A percentile compares a stretch with the other conserved stretches of the same genome.
These are phyloP conservation scores for Cunninghamia lanceolata DNA, from an alignment of 75 land plant species.

Conservation along the genomic window DNA sequence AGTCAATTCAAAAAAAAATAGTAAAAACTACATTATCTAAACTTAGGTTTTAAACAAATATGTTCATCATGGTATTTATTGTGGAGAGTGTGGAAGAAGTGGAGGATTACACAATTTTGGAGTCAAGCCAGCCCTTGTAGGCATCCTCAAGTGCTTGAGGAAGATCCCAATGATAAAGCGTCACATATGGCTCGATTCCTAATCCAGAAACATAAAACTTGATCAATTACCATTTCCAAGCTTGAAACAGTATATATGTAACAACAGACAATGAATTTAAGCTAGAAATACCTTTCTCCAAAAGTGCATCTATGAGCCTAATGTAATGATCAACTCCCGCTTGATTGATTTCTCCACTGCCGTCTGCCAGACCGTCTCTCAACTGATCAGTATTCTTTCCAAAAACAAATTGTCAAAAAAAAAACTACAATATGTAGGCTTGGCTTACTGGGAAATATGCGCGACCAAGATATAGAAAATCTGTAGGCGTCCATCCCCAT, in stretches of 20 bases:
- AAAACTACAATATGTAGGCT: no score
- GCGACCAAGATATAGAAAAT: slow-evolving; percentile 80
- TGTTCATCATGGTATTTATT: no score
- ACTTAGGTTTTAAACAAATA: no score
- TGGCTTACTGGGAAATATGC: slow-evolving; percentile 68
- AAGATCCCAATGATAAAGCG: slow-evolving; percentile 88
- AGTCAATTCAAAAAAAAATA: no score
- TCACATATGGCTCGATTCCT: slow-evolving; percentile 88
- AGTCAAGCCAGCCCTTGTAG: slow-evolving; percentile 75
- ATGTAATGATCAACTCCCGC: slow-evolving; percentile 87
- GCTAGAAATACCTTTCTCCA: slow-evolving; percentile 48
- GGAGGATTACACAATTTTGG: slow-evolving; percentile 53
- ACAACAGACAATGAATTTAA: not conserved
- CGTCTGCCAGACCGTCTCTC: slow-evolving; percentile 34
- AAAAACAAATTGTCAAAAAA: not conserved
- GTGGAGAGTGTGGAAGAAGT: not conserved
- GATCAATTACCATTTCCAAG: not conserved
- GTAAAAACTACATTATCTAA: no score
- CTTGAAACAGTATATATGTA: not conserved
- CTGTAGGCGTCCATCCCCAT: slow-evolving; percentile 86
- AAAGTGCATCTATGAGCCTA: slow-evolving; percentile 64
- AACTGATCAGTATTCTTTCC: not conserved
- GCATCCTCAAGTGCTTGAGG: slow-evolving; percentile 82
- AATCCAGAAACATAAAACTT: not conserved
- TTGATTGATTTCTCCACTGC: slow-evolving; percentile 63